These are phyloP conservation scores for Thielaviopsis ethacetica DNA, from an alignment of 2,329 filamentous ascomycete species.

Conservation along the genomic window DNA sequence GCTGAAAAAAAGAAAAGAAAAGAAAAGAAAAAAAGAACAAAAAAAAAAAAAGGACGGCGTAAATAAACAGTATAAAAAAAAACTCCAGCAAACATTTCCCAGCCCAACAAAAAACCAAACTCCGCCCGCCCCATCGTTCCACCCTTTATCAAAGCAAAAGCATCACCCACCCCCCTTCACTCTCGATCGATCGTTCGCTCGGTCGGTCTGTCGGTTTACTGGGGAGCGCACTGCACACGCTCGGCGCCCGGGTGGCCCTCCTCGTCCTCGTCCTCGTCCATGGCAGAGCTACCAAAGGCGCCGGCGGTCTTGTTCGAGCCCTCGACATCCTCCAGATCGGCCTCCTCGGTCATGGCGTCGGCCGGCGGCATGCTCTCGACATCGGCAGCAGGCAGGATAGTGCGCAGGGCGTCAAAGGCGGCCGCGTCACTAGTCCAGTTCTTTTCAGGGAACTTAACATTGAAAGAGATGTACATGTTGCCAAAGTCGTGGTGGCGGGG, in stretches of 20 bases:
- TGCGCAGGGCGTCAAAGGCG: slow-evolving; percentile 64
- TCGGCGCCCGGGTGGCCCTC: slow-evolving; percentile 59
- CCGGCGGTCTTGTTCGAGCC: slow-evolving; percentile 36
- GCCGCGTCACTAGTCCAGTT: slow-evolving; percentile 48
- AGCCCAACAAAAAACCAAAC: not conserved
- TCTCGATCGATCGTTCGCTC: not conserved
- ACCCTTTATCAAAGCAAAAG: not conserved
- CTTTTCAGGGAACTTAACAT: slow-evolving; percentile 88
- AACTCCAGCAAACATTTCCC: not conserved
- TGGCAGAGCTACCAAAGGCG: slow-evolving; percentile 44
- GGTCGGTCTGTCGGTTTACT: slow-evolving; percentile 37
- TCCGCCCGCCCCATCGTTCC: not conserved
- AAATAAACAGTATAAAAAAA: not conserved
- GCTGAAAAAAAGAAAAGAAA: not conserved
- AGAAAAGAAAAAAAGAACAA: not conserved
- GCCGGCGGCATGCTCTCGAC: slow-evolving; percentile 50
- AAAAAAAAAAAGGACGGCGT: not conserved
- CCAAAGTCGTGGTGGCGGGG: slow-evolving; percentile 87
- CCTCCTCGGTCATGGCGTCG: slow-evolving; percentile 86
- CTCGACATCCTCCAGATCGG: slow-evolving; percentile 73
- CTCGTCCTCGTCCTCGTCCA: slow-evolving; percentile 59
- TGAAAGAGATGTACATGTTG: slow-evolving; percentile 94
- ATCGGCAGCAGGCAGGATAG: slow-evolving; percentile 59
- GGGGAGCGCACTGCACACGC: slow-evolving; percentile 73
- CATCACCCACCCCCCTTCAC: not conserved